Base-by-base conservation (phyloP, 1,139 yeast genomes). In the Eremothecium coryli region DNA sequence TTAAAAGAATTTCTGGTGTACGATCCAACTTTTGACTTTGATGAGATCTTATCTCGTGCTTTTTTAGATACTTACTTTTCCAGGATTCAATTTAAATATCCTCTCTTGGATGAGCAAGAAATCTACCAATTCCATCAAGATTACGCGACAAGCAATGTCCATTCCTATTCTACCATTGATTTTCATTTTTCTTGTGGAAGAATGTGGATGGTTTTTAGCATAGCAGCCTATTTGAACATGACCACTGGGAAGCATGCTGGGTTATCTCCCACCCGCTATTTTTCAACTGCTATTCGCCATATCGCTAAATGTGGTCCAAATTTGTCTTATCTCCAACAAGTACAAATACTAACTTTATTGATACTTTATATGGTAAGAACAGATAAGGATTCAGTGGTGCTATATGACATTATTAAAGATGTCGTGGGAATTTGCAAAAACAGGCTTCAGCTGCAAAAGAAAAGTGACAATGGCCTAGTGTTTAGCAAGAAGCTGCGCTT, bases 211-310 rank as follows among this genome's bases (percentile, higher is more conserved):
- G 60, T 70, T 6, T 69, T 64, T 49, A 61, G 72, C 15, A 64
- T 71, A n/a, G 60, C 70, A 35, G 66, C 74, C 1, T 60, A 67
- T 41, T 48, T 70, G 12, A 66, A 66, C 41, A 67, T 63, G 59
- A 61, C 73, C 1, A 67, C 73, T 2, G 75, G 74, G 5, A 65
- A 65, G 39, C 70, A 70, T 45, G 54, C 50, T 37, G 73, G 73
- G 2, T 65, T 71, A 13, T 61, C 65, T n/a, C 74, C 76, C 2
- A 60, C 58, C 15, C 54, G 71, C 35, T 68, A 67, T 43, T 68
- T 70, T 44, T 64, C 76, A 9, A 69, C 74, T 4, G 78, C 79
- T 1, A 56, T 74, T 29, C 60, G 77, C 31, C 73, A 71, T 45
- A 62, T 72, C 6, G 59, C 73, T 5, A 60, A 66, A 41, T 64